A percentile compares a stretch with the other conserved stretches of the same genome.
These are phyloP conservation scores for Colletotrichum orchidophilum DNA, from an alignment of 2,329 filamentous ascomycete genomes.

Conservation along the genomic window DNA sequence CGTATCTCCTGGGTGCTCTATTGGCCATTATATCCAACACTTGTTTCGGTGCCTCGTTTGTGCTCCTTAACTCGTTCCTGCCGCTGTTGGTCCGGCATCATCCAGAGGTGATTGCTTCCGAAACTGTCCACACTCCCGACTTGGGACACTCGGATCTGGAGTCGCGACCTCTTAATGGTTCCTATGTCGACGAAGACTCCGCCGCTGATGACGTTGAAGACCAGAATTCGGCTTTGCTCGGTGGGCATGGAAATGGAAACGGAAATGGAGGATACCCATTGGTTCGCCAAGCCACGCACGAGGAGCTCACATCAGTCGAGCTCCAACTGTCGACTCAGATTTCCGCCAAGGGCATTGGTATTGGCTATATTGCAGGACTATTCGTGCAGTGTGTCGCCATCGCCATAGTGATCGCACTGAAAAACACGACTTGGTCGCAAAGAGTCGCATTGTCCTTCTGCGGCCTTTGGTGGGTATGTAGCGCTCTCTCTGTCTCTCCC, in stretches of 20 bases:
- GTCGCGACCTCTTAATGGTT: constrained; percentile 46
- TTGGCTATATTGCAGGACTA: constrained; percentile 89
- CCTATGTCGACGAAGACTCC: constrained; percentile 41
- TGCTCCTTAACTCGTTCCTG: constrained; percentile 93
- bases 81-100: constrained; percentile 91
- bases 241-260: constrained; percentile 39
- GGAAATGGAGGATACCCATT: constrained; percentile 43
- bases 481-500: not conserved
- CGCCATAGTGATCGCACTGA: constrained; percentile 75
- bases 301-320: constrained; percentile 69
- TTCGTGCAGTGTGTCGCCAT: constrained; percentile 86
- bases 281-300: constrained; percentile 51
- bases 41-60: constrained; percentile 93
- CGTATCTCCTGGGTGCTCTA: constrained; percentile 84
- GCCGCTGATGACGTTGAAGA: constrained; percentile 44
- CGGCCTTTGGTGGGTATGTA: constrained; percentile 87
- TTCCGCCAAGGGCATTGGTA: constrained; percentile 91
- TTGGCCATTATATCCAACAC: constrained; percentile 92
- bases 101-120: constrained; percentile 55
- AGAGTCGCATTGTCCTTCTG: constrained; percentile 88
- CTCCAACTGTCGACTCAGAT: constrained; percentile 88
- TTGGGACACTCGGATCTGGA: constrained; percentile 44
- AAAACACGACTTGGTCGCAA: constrained; percentile 85
- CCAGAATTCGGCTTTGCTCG: constrained; percentile 59
- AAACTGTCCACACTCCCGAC: constrained; percentile 42